Evolutionary conservation across 495 filamentous ascomycete species (phyloP), one percentile per base, ranked within the genome.

Genomic region (Daldinia bambusicola): DNA sequence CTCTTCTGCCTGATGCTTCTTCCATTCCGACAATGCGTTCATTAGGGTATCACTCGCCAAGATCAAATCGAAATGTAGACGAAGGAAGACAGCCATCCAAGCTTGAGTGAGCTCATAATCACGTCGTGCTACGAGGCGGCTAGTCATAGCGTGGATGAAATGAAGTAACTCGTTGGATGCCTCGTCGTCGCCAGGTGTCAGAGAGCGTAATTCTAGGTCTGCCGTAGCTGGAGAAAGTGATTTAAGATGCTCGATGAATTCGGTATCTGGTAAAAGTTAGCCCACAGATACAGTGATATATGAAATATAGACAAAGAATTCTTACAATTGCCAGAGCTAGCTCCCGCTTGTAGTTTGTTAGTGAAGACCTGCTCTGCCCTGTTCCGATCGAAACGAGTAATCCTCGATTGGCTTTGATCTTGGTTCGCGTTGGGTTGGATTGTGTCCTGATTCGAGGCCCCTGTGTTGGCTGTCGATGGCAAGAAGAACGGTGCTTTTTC

Each of bases 401-500:
- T 82, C 71, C 75, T 78, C 43, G 75, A 82, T 60, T 68, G 75
- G 51, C n/a, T 74, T 22, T 55, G 66, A 57, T 68, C 72, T 6
- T 67, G 63, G 4, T 61, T 67, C 6, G 66, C 32, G 20, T 70
- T 73, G 55, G 61, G 58, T 32, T 66, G 67, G 6, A 58, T 55
- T 43, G 67, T 53, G 4, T 76, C 69, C 36, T 41, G 55, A 48
- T 78, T 71, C 13, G 80, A 59, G 0, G 74, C 37, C 32, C 78
- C 70, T 5, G 80, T 70, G 8, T 80, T 83, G 4, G 82, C 80
- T 10, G 92, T 80, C 1, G 92, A 90, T 10, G 94, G 92, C 13
- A 99, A 84, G 83, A 98, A 99, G 82, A 99, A 99, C 1, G 95
- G 95, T 0, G 95, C 94, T 75, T 95, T 97, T 76, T 97, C 91